Base-by-base conservation (phyloP, 495 filamentous ascomycete species). In the Aspergillus incahuasiensis region DNA sequence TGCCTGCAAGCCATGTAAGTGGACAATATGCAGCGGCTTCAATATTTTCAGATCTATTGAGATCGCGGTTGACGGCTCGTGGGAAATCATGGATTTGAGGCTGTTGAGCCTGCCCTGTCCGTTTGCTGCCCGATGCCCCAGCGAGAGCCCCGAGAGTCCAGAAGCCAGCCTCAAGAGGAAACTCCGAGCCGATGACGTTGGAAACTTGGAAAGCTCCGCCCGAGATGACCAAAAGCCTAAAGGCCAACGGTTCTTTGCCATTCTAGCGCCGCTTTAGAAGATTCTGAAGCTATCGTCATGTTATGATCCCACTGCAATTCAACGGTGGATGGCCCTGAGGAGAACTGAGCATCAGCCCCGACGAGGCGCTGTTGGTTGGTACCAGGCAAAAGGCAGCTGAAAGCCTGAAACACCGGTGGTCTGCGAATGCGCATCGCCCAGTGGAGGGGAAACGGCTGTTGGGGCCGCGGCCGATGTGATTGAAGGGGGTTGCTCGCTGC, bases 211-310 rank as follows among this genome's bases (percentile, higher is more conserved):
- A 40, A 40, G 5, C 18, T 6, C 12, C n/a, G 3, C n/a, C 48
- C 48, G 34, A 39, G 16, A 34, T 11, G 28, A 38, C 6, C 6
- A 18, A 35, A 35, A 40, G 38, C 6, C 6, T 12, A 35, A 35
- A 40, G 38, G 18, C 38, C 38, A 16, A 18, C 11, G 11, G 48
- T 40, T 39, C 48, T 50, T 50, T 18, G 20, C n/a, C 21, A 19
- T 50, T 50, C 48, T 50, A 50, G 48, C 48, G 48, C 19, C 19
- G 11, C 18, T 50, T 39, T 50, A 50, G 48, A 50, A 50, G 3
- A 50, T n/a, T 39, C 12, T 39, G 34, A 40, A 40, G 48, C 48
- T 34, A 18, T 50, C 48, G 48, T 50, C 34, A 32, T 21, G 38
- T 49, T 32, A 49, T 19, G 12, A 3, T 22, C 20, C 42, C 21